phyloP scores from a whole-genome alignment of 225 moss, liverwort and hornwort genomes.

The Anthoceros angustus region DNA sequence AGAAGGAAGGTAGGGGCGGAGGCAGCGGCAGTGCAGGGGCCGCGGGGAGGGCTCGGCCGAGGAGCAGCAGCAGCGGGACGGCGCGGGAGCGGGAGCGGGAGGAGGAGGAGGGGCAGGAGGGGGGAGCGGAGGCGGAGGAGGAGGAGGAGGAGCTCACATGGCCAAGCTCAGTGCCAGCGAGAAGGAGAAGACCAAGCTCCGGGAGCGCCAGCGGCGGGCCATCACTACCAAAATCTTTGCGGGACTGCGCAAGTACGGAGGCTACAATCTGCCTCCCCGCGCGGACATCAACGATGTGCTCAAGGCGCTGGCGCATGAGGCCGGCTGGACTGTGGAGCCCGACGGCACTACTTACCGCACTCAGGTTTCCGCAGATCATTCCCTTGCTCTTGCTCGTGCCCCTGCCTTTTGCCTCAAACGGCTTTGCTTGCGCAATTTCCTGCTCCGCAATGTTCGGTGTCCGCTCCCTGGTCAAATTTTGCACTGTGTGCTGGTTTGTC shows the following conservation, averaged over 20 bases:
- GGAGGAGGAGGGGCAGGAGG: too few relatives aligned
- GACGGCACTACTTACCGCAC: conserved; percentile 90
- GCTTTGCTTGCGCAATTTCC: background rate
- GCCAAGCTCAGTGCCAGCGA: conserved; percentile 99
- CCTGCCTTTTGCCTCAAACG: background rate
- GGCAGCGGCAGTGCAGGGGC: too few relatives aligned
- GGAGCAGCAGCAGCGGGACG: background rate
- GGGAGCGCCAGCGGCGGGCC: conserved; percentile 88
- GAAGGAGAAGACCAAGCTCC: conserved; percentile 97
- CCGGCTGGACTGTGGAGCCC: conserved; percentile 94
- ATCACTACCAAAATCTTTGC: conserved; percentile 99
- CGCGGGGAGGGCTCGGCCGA: background rate
- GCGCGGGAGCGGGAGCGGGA: background rate
- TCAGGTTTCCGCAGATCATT: conserved; percentile 32
- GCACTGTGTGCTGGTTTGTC: background rate
- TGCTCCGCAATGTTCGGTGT: background rate
- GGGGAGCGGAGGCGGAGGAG: too few relatives aligned
- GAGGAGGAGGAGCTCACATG: conserved; percentile 9
- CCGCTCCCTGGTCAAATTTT: background rate
- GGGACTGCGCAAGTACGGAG: conserved; percentile 89
- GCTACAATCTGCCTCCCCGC: conserved; percentile 90
- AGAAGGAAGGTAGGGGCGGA: background rate
- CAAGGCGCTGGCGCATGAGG: conserved; percentile 85
- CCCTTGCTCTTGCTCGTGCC: background rate
- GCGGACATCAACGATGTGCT: conserved; percentile 97